These are phyloP conservation scores for Raddia distichophylla DNA, from an alignment of 176 grass and related monocot species.

Conservation along the genomic window DNA sequence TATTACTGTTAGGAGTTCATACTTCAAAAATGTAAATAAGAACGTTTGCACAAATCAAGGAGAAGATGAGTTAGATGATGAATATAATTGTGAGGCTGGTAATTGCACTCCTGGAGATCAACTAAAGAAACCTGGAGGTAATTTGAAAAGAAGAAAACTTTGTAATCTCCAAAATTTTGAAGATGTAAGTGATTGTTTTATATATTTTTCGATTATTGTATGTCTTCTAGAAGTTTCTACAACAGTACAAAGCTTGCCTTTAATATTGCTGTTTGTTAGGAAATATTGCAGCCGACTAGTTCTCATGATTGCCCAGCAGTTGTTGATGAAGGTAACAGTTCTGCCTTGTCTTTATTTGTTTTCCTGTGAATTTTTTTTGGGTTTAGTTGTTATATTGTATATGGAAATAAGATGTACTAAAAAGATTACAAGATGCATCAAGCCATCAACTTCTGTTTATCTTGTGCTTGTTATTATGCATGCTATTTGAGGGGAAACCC, in stretches of 20 bases:
- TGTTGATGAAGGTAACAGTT: constrained; percentile 61
- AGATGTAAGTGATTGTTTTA: constrained; percentile 49
- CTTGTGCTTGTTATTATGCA: constrained; percentile 10
- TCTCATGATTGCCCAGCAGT: constrained; percentile 33
- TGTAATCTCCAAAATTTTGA: constrained; percentile 39
- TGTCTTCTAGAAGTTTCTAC: constrained; percentile 13
- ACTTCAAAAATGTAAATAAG: constrained; percentile 64
- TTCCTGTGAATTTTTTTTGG: neutral
- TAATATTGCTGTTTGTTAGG: constrained; percentile 58
- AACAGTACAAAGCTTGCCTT: constrained; percentile 27
- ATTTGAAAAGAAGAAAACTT: constrained; percentile 75
- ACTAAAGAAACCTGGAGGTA: constrained; percentile 32
- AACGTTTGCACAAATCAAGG: constrained; percentile 46
- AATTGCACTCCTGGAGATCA: constrained; percentile 45
- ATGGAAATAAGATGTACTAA: constrained; percentile 10
- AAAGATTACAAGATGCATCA: neutral
- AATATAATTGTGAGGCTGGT: constrained; percentile 32
- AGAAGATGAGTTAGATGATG: constrained; percentile 36
- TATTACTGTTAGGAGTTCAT: constrained; percentile 58
- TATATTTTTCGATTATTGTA: constrained; percentile 26
- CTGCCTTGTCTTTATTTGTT: constrained; percentile 29
- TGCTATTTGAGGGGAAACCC: constrained; percentile 1
- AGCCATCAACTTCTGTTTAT: neutral
- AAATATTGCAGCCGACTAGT: constrained; percentile 34
- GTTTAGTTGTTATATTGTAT: constrained; percentile 19